Evolutionary conservation across 371 early-diverging fungal genomes (phyloP), one percentile per base, ranked within the genome.

Genomic region (Apophysomyces elegans): DNA sequence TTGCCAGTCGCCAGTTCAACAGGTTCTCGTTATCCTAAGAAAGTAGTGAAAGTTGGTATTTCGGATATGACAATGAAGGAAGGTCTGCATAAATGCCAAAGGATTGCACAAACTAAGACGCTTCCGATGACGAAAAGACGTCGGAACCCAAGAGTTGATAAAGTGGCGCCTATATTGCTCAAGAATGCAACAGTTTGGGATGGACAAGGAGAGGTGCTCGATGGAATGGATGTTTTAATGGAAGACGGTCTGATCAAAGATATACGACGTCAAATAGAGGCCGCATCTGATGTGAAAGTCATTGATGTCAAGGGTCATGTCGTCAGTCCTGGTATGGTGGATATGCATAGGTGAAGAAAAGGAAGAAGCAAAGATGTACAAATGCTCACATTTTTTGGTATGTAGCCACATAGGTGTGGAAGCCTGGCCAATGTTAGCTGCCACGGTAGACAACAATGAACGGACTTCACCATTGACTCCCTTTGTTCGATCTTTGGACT

Each of bases 301-400:
- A 84, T 91, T 36, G 87, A 93, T 62, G 86, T 84, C 45, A 76
- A 80, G 56, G 90, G 90, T 9, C 85, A 85, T 39, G 81, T 85
- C 46, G 76, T 91, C n/a, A 84, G 88, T 8, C 90, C 91, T 37
- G 92, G 93, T 60, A 65, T 93, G 21, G 89, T 93, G 7, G 93
- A 91, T 68, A 86, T 86, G 90, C 90, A 93, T 66, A 84, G 84
- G 88, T 89, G 75, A 64, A 38, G 9, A 12, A 74, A 62, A 64
- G 38, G 13, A 12, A 74, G 61, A 58, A 46, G 9, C 16, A 13
- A 7, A 41, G 35, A 5, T 12, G 11, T 26, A 26, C 2, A 26
- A 2, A 21, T 4, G 59, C 43, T 16, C 18, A 21, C 12, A 35
- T 6, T 56, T 63, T 4, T 59, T 61, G n/a, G 44, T 41, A 26